Evolutionary conservation across 208 protist species (phyloP).

Genomic region (Jaenimonas drosophilae): DNA sequence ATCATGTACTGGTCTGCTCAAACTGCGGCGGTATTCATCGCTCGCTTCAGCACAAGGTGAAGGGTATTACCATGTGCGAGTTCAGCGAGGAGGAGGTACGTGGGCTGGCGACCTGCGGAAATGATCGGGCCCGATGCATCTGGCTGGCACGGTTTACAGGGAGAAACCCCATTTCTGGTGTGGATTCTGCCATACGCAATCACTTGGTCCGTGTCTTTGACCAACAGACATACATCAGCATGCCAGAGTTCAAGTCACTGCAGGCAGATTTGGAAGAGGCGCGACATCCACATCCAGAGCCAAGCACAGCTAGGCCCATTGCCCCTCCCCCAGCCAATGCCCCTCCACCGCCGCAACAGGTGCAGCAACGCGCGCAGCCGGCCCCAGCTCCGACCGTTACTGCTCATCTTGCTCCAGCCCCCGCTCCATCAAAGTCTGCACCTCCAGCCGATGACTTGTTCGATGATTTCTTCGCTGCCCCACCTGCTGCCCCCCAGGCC

Average conservation of each 20-base stretch:
- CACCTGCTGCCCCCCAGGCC: constrained; percentile 5
- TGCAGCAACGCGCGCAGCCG: no score
- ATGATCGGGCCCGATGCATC: constrained; percentile 45
- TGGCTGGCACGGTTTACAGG: constrained; percentile 40
- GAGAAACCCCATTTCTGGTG: constrained; percentile 23
- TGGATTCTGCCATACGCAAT: constrained; percentile 17
- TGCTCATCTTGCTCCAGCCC: no score
- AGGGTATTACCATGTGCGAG: constrained; percentile 81
- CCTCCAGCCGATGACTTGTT: constrained; percentile 39
- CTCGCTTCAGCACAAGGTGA: constrained; percentile 81
- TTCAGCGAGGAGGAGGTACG: constrained; percentile 66
- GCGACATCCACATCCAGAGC: neutral
- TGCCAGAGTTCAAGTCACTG: neutral
- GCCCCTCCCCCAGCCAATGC: constrained; percentile 3
- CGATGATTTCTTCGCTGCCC: constrained; percentile 34
- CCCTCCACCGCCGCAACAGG: constrained; percentile 1
- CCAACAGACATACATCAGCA: constrained; percentile 10
- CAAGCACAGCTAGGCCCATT: neutral
- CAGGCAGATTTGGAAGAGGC: neutral
- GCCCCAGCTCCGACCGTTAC: no score
- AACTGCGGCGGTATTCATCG: constrained; percentile 68
- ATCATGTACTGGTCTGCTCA: constrained; percentile 74
- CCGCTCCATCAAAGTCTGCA: no score
- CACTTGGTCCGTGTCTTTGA: constrained; percentile 30
- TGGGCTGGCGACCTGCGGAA: constrained; percentile 36